phyloP scores from a whole-genome alignment of 2,329 filamentous ascomycete genomes.

The Neoscytalidium dimidiatum region DNA sequence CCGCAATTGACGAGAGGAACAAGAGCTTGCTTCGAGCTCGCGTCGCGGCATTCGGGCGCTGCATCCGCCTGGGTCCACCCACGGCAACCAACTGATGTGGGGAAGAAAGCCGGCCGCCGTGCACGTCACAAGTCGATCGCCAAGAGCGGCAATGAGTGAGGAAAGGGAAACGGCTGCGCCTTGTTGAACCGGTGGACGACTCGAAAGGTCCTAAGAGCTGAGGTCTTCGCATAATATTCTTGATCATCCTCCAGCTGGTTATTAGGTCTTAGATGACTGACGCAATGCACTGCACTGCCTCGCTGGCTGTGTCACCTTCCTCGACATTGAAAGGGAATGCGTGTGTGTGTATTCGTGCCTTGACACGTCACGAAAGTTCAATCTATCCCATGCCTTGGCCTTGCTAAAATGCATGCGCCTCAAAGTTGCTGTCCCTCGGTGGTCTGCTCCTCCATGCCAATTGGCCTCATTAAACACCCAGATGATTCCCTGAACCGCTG shows the following conservation, averaged over 20 bases:
- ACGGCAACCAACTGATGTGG: not conserved
- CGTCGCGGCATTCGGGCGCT: not conserved
- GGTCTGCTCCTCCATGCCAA: not conserved
- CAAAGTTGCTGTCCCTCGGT: too few species aligned
- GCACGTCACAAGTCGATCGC: constrained; percentile 4
- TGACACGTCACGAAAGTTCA: not conserved
- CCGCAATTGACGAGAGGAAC: not conserved
- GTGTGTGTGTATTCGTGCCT: too few species aligned
- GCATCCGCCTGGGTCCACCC: not conserved
- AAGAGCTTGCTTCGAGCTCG: not conserved
- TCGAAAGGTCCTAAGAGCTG: not conserved
- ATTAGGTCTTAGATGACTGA: too few species aligned
- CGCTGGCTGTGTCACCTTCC: not conserved
- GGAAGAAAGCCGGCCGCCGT: not conserved
- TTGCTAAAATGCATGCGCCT: too few species aligned
- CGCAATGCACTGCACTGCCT: not conserved
- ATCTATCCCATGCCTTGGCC: not conserved
- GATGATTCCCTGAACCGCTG: not conserved
- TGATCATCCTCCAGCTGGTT: not conserved
- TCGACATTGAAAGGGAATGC: too few species aligned
- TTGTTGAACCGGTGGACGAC: not conserved
- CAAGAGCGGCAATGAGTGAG: too few species aligned
- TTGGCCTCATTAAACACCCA: not conserved
- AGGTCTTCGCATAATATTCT: not conserved
- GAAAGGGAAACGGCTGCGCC: not conserved